Conservation (phyloP, 2,329 filamentous ascomycete species). For the Colletotrichum truncatum region DNA sequence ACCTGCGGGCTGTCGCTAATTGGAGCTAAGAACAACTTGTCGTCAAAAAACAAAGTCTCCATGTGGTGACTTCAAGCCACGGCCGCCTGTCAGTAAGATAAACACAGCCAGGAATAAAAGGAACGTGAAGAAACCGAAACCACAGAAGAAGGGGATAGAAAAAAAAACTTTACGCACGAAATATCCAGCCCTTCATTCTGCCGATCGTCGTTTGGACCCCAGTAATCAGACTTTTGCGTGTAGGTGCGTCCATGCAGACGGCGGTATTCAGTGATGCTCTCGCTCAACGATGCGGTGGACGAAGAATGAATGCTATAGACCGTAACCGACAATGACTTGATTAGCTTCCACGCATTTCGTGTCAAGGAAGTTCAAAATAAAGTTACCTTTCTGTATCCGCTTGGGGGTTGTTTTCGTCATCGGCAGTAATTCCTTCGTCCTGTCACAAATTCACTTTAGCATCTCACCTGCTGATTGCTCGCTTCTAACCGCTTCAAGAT, state of each 20-base stretch:
- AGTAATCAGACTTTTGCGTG: constrained; percentile 15
- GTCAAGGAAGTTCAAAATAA: not conserved
- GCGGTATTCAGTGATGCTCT: constrained; percentile 13
- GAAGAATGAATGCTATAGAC: not conserved
- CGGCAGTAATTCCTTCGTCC: too few species aligned
- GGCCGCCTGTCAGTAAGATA: not conserved
- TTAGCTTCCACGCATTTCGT: not conserved
- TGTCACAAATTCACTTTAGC: too few species aligned
- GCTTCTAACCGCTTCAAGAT: too few species aligned
- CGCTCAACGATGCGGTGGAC: not conserved
- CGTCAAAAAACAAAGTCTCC: not conserved
- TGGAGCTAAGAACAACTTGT: constrained; percentile 5
- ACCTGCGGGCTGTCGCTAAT: not conserved
- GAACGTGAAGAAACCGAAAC: not conserved
- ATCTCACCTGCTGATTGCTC: too few species aligned
- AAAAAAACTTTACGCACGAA: not conserved
- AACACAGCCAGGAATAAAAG: not conserved
- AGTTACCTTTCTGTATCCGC: too few species aligned
- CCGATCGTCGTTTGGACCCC: not conserved
- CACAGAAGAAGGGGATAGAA: too few species aligned
- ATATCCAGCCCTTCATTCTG: constrained; percentile 5
- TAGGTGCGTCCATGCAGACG: constrained; percentile 14
- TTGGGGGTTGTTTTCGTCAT: too few species aligned
- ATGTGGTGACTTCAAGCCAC: not conserved
- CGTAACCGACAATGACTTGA: not conserved